Conservation (phyloP, 164 flowering plant species). For the Macadamia tetraphylla region DNA sequence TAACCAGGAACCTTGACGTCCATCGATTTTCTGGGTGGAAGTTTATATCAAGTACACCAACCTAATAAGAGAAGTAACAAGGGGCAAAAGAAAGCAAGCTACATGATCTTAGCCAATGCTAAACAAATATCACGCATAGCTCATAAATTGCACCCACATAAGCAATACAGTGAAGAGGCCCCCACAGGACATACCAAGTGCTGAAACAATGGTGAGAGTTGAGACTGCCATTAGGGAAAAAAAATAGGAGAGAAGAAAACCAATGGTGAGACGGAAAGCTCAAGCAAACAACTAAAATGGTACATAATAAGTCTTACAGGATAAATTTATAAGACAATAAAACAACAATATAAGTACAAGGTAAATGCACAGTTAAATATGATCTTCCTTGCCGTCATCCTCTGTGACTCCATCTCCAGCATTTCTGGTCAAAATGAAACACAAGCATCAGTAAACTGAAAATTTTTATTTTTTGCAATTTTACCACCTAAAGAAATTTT, state of each 20-base stretch:
- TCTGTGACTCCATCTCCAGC: constrained; percentile 57
- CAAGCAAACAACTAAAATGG: constrained; percentile 15
- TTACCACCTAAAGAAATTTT: too few species aligned
- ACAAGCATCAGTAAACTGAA: too few species aligned
- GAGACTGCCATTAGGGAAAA: too few species aligned
- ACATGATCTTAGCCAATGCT: not conserved
- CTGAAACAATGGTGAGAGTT: too few species aligned
- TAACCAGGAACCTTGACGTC: too few species aligned
- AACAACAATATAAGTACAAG: constrained; percentile 6
- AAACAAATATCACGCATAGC: not conserved
- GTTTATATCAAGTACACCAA: too few species aligned
- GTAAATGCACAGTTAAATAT: constrained; percentile 30
- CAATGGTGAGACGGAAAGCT: constrained; percentile 5
- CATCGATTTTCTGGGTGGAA: too few species aligned
- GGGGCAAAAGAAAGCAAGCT: too few species aligned
- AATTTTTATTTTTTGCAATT: too few species aligned
- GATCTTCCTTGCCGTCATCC: constrained; percentile 63
- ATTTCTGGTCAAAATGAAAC: constrained; percentile 41
- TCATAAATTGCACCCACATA: not conserved
- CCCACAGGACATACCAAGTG: not conserved
- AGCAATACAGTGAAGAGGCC: not conserved
- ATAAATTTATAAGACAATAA: not conserved
- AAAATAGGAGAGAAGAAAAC: too few species aligned
- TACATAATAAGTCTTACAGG: constrained; percentile 19
- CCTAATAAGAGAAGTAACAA: too few species aligned